phyloP scores from a whole-genome alignment of 257 asterid species.

The Salvia miltiorrhiza region DNA sequence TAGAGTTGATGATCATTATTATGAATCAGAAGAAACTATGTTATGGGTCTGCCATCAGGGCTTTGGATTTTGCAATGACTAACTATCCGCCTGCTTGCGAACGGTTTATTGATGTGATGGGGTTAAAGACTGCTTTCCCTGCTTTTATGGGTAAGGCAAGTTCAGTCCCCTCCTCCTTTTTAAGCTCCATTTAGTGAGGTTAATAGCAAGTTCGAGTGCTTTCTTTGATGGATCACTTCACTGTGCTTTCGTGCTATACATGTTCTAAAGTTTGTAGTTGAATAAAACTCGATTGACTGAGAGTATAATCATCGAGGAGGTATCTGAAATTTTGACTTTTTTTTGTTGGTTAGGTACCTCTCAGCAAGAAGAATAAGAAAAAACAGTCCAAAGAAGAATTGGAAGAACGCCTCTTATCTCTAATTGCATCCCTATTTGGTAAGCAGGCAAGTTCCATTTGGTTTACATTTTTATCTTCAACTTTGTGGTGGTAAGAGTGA shows the following conservation, averaged over 20 bases:
- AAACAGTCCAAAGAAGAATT: slow-evolving; percentile 69
- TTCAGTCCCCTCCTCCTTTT: slow-evolving; percentile 37
- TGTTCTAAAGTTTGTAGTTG: not conserved
- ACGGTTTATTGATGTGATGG: slow-evolving; percentile 96
- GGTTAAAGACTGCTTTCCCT: slow-evolving; percentile 96
- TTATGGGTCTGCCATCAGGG: slow-evolving; percentile 90
- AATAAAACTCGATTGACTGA: not conserved
- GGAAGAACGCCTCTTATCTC: slow-evolving; percentile 91
- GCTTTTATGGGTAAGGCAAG: slow-evolving; percentile 99
- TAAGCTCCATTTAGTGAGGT: not conserved
- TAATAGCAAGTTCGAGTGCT: not conserved
- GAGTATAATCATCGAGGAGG: not conserved
- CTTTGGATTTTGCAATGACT: slow-evolving; percentile 90
- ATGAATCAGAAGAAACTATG: slow-evolving; percentile 96
- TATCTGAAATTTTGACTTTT: slow-evolving; percentile 9
- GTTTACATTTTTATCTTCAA: not conserved
- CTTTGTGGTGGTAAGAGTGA: not conserved
- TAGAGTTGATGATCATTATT: slow-evolving; percentile 92
- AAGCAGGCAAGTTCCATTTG: slow-evolving; percentile 40
- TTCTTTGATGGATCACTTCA: not conserved
- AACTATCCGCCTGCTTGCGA: slow-evolving; percentile 97
- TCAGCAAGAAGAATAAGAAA: slow-evolving; percentile 93
- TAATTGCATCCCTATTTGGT: slow-evolving; percentile 94
- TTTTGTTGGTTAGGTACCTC: slow-evolving; percentile 57
- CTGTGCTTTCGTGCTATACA: not conserved